Evolutionary conservation across 2,329 filamentous ascomycete genomes (phyloP).

Genomic region (Macrophomina tecta): DNA sequence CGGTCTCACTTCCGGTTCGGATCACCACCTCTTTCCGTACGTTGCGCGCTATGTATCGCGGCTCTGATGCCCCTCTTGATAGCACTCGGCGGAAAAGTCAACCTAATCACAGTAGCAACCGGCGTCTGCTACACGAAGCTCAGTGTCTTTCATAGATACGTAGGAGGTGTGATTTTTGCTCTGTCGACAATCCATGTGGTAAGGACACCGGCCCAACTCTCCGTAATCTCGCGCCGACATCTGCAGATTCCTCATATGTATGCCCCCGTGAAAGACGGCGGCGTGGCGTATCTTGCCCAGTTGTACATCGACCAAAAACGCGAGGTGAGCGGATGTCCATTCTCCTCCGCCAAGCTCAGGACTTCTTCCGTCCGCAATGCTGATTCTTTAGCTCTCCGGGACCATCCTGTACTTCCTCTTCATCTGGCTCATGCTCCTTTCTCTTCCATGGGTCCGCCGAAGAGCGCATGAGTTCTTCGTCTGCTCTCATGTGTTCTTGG

Average conservation of each 20-base stretch:
- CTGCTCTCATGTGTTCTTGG: conserved; percentile 35
- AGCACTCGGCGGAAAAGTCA: conserved; percentile 40
- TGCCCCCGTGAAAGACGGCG: conserved; percentile 34
- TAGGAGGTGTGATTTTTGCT: conserved; percentile 34
- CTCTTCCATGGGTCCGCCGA: conserved; percentile 36
- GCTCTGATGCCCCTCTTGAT: conserved; percentile 38
- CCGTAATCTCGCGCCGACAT: neutral
- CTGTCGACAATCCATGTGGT: conserved; percentile 36
- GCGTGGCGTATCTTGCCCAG: conserved; percentile 31
- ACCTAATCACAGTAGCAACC: conserved; percentile 39
- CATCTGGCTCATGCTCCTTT: conserved; percentile 33
- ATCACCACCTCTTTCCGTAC: conserved; percentile 35
- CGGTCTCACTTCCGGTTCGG: conserved; percentile 34
- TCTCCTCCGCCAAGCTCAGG: neutral
- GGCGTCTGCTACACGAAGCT: conserved; percentile 40
- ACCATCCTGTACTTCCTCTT: conserved; percentile 32
- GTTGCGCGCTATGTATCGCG: conserved; percentile 38
- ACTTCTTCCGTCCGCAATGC: too few relatives aligned
- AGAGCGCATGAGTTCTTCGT: conserved; percentile 37
- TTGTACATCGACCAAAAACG: conserved; percentile 31
- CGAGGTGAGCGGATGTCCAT: conserved; percentile 26
- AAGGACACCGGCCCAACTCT: neutral
- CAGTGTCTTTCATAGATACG: conserved; percentile 37
- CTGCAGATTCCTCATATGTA: conserved; percentile 34
- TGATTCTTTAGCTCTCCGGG: conserved; percentile 30